phyloP scores from a whole-genome alignment of 176 grass and related monocot genomes.

The Saccharum spontaneum region DNA sequence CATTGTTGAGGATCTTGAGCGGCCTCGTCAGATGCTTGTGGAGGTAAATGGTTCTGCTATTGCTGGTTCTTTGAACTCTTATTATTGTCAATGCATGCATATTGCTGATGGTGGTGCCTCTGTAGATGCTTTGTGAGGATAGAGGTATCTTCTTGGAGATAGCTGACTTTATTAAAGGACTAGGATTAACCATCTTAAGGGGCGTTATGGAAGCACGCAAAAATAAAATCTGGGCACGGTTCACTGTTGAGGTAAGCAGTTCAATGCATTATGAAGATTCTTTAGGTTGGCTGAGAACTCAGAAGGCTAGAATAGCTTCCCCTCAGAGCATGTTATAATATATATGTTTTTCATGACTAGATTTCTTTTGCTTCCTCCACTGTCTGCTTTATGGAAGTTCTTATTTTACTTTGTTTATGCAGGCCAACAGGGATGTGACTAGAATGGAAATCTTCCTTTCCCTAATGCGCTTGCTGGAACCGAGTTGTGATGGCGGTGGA shows the following conservation, averaged over 20 bases:
- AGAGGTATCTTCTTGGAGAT: conserved; percentile 82
- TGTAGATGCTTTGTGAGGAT: conserved; percentile 84
- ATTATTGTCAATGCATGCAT: conserved; percentile 8
- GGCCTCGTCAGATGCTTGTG: conserved; percentile 76
- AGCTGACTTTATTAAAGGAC: conserved; percentile 77
- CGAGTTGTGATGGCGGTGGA: conserved; percentile 38
- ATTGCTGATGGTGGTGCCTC: conserved; percentile 11
- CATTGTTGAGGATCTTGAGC: conserved; percentile 81
- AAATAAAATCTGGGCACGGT: conserved; percentile 83
- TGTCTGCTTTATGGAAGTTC: not conserved
- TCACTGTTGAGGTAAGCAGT: conserved; percentile 68
- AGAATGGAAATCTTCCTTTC: conserved; percentile 86
- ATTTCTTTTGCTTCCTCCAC: not conserved
- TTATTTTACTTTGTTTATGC: conserved; percentile 13
- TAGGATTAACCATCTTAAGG: conserved; percentile 85
- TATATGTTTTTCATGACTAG: not conserved
- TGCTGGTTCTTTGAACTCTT: conserved; percentile 6
- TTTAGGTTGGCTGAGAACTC: conserved; percentile 1
- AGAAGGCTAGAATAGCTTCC: not conserved
- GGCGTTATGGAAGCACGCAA: conserved; percentile 79
- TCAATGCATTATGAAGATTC: not conserved
- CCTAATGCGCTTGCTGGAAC: conserved; percentile 65
- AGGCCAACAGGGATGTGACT: conserved; percentile 78
- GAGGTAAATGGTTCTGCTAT: conserved; percentile 54
- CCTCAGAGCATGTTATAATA: not conserved